These are phyloP conservation scores for Pyrenophora teres DNA, from an alignment of 2,329 filamentous ascomycete genomes.

Conservation along the genomic window DNA sequence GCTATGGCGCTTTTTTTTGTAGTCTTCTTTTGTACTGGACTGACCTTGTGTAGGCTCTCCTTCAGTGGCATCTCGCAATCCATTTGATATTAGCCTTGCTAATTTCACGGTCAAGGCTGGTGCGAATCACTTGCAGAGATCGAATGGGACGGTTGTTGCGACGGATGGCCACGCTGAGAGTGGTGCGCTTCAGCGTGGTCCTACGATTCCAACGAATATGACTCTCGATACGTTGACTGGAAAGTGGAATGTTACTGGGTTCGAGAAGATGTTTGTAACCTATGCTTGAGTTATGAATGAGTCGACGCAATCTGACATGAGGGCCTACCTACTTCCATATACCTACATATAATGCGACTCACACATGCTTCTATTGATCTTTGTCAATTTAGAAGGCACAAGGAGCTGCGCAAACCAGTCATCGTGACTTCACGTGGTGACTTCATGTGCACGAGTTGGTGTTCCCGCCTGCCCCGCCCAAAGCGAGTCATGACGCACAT, in stretches of 20 bases:
- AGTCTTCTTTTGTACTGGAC: not conserved
- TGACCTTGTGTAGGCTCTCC: slow-evolving; percentile 47
- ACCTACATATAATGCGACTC: too few relatives aligned
- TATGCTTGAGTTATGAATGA: slow-evolving; percentile 14
- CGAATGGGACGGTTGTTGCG: slow-evolving; percentile 43
- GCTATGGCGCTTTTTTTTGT: not conserved
- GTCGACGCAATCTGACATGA: too few relatives aligned
- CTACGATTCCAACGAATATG: slow-evolving; percentile 37
- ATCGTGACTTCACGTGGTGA: too few relatives aligned
- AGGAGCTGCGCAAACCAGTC: not conserved
- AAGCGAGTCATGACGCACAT: slow-evolving; percentile 7
- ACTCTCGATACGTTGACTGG: slow-evolving; percentile 39
- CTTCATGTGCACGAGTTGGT: not conserved
- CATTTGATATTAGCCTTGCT: slow-evolving; percentile 67
- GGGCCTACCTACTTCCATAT: too few relatives aligned
- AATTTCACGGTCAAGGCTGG: slow-evolving; percentile 70
- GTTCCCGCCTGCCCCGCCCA: slow-evolving; percentile 8
- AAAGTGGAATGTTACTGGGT: slow-evolving; percentile 35
- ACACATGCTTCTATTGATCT: too few relatives aligned
- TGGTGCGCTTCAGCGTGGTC: slow-evolving; percentile 55
- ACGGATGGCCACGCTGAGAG: slow-evolving; percentile 55
- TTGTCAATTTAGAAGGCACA: too few relatives aligned
- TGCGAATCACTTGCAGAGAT: slow-evolving; percentile 60
- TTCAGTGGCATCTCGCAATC: slow-evolving; percentile 62
- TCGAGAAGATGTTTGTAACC: slow-evolving; percentile 35